Evolutionary conservation across 306 rosid genomes (phyloP).

Genomic region (Gillenia trifoliata): DNA sequence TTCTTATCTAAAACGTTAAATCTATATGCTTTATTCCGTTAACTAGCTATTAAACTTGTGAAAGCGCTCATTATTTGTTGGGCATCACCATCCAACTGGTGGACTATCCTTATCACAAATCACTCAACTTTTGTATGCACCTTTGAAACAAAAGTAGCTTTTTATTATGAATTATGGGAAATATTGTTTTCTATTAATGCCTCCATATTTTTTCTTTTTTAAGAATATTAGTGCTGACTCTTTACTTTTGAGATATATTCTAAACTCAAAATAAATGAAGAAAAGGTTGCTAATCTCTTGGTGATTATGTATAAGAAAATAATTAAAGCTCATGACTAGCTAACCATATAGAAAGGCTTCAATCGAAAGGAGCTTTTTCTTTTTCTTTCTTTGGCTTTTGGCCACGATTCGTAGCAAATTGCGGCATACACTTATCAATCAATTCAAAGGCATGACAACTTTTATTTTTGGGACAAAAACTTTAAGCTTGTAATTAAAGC

Average conservation of each 20-base stretch:
- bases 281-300: background rate
- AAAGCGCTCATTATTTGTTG: background rate
- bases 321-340: background rate
- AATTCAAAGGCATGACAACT: background rate
- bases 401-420: background rate
- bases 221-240: background rate
- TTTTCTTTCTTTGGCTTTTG: background rate
- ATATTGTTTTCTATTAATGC: background rate
- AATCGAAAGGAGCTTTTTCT: constrained; percentile 13
- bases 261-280: background rate
- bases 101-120: too few species aligned
- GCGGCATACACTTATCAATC: background rate
- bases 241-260: background rate
- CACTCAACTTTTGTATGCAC: background rate
- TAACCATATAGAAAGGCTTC: background rate
- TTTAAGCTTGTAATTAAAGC: background rate
- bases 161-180: background rate
- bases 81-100: background rate
- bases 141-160: background rate
- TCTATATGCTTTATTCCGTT: background rate
- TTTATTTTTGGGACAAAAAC: background rate
- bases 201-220: background rate
- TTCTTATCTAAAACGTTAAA: background rate
- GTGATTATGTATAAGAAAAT: background rate
- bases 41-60: background rate